These are phyloP conservation scores for Dictyostelium capitatum DNA, from an alignment of 78 protist genomes.

Conservation along the genomic window DNA sequence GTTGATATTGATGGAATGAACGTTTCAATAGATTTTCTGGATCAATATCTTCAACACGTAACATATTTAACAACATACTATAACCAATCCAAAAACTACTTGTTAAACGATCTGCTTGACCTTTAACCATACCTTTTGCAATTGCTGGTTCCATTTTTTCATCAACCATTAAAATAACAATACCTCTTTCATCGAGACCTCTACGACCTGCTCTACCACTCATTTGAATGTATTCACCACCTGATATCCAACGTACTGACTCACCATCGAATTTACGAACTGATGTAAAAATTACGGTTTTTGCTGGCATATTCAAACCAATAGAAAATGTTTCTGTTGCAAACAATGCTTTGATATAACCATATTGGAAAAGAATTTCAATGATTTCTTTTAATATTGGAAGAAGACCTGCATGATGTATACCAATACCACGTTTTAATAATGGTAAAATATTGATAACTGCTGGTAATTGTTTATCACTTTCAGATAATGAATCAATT, in stretches of 20 bases:
- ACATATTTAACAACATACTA: conserved; percentile 95
- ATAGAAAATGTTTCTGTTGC: conserved; percentile 99
- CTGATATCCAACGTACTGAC: conserved; percentile 65
- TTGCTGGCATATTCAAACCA: conserved; percentile 99
- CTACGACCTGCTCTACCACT: conserved; percentile 99
- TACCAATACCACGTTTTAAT: conserved; percentile 95
- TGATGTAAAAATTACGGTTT: conserved; percentile 94
- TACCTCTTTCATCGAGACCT: conserved; percentile 96
- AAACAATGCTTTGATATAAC: conserved; percentile 95
- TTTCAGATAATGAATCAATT: conserved; percentile 86
- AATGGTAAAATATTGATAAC: conserved; percentile 75
- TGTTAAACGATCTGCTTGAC: conserved; percentile 93
- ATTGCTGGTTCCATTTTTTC: conserved; percentile 92
- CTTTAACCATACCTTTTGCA: conserved; percentile 90
- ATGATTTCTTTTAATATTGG: conserved; percentile 97
- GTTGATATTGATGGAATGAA: conserved; percentile 95
- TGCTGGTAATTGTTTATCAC: conserved; percentile 80
- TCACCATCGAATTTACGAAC: conserved; percentile 94
- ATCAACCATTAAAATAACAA: conserved; percentile 95
- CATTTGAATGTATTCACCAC: conserved; percentile 99
- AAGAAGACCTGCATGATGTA: conserved; percentile 98
- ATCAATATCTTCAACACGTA: conserved; percentile 94
- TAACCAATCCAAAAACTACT: conserved; percentile 94
- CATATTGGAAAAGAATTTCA: conserved; percentile 97
- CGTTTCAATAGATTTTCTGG: conserved; percentile 88